phyloP scores from a whole-genome alignment of 2,329 filamentous ascomycete species.

The Clathrospora elynae region DNA sequence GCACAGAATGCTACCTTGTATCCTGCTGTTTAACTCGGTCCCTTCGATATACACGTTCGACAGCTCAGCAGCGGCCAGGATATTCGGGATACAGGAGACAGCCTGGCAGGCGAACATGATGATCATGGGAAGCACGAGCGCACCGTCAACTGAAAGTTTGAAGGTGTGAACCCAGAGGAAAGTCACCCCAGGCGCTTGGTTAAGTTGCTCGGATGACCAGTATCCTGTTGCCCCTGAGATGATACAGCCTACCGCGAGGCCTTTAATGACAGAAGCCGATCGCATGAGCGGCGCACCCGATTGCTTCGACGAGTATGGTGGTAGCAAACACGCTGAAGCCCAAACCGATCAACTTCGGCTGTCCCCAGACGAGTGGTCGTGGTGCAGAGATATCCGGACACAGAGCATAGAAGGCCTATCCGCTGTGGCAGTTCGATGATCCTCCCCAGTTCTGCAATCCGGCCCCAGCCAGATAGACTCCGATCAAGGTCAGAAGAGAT shows the following conservation, averaged over 20 bases:
- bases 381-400: constrained; percentile 29
- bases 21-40: constrained; percentile 32
- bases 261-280: constrained; percentile 35
- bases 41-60: constrained; percentile 35
- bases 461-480: constrained; percentile 34
- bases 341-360: constrained; percentile 36
- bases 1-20: constrained; percentile 37
- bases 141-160: constrained; percentile 36
- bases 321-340: constrained; percentile 39
- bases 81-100: constrained; percentile 47
- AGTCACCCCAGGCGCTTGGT: constrained; percentile 26
- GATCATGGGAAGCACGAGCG: constrained; percentile 32
- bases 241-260: constrained; percentile 34
- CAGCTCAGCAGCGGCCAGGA: constrained; percentile 36
- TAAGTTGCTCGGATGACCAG: constrained; percentile 29
- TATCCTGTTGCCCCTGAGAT: constrained; percentile 37
- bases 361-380: constrained; percentile 40
- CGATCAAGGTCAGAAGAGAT: constrained; percentile 29
- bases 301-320: constrained; percentile 32
- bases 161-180: constrained; percentile 39
- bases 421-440: constrained; percentile 34
- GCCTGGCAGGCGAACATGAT: constrained; percentile 41
- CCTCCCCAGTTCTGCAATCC: constrained; percentile 40
- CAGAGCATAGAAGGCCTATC: constrained; percentile 34
- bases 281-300: constrained; percentile 39